Conservation (phyloP, 495 filamentous ascomycete genomes). For the Annulohypoxylon bovei region DNA sequence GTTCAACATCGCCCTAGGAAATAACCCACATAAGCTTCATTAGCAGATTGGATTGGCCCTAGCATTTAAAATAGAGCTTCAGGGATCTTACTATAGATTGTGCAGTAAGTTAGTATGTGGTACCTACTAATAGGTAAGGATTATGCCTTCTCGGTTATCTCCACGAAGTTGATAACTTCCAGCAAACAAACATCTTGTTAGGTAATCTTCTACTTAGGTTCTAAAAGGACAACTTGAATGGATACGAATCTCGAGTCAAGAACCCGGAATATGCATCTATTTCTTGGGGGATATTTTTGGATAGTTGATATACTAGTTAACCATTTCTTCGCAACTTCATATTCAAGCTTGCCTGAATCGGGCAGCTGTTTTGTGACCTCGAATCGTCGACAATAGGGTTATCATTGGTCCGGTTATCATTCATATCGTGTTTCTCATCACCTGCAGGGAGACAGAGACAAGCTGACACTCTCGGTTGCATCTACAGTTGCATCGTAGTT, state of each 20-base stretch:
- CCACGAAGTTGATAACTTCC: slow-evolving; percentile 1
- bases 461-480: slow-evolving; percentile 4
- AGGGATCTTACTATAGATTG: not conserved
- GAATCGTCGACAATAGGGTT: slow-evolving; percentile 1
- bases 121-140: not conserved
- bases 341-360: slow-evolving; percentile 4
- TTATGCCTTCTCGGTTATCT: slow-evolving; percentile 8
- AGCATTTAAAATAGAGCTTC: slow-evolving; percentile 6
- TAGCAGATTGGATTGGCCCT: slow-evolving; percentile 6
- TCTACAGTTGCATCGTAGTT: slow-evolving; percentile 17
- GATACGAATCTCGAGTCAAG: not conserved
- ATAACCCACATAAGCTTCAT: slow-evolving; percentile 26
- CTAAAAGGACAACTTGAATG: not conserved
- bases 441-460: slow-evolving; percentile 14
- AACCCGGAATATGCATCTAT: not conserved
- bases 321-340: not conserved
- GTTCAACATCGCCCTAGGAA: not conserved
- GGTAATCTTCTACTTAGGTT: not conserved
- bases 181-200: too few relatives aligned
- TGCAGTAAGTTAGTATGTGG: not conserved
- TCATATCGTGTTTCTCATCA: slow-evolving; percentile 23
- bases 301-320: not conserved
- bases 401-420: slow-evolving; percentile 28
- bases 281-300: too few relatives aligned
- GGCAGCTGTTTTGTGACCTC: slow-evolving; percentile 25